Evolutionary conservation across 78 protist species (phyloP), one percentile per base, ranked within the genome.

Genomic region (Dictyostelium intermedium): DNA sequence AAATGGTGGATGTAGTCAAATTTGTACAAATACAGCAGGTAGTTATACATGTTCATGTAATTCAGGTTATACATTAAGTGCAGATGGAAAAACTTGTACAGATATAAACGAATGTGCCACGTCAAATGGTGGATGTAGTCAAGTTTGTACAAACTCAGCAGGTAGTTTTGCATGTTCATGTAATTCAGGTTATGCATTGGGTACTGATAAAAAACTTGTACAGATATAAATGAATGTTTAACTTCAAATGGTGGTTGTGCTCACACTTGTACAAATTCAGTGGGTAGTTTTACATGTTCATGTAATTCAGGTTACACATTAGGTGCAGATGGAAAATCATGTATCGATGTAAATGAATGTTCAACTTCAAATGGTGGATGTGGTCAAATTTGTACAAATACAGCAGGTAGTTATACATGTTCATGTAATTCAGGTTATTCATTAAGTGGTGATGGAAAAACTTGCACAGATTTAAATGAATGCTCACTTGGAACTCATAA

Each of bases 51-150:
- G 43, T 73, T 37, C 43, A 5, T 73, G 78, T 72, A 72, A 32
- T 8, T n/a, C 78, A 13, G 50, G 43, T 73, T 35, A 2, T 23
- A 73, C 56, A 18, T 37, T 73, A 18, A 37, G 10, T 73, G 7
- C 13, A 25, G 34, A 77, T 37, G 37, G 23, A n/a, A n/a, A 35
- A 2, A 6, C 23, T 45, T 77, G 63, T 77, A 23, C 18, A 16
- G 83, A 77, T 77, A 77, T 77, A 9, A 43, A 77, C 25, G 83
- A 77, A 77, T 77, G 83, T 43, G 2, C 47, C 16, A 32, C 47
- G 14, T 2, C 7, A 10, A 37, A 14, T 37, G 50, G 23, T 73
- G 43, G 81, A 37, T 32, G 81, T 20, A 20, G 10, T 7, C 50
- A 32, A 0, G 1, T 2, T 35, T 73, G 81, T 37, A 73, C 47